Percentiles rank a stretch among this genome's conserved stretches.
These are phyloP conservation scores for Monilinia laxa DNA, from an alignment of 2,329 filamentous ascomycete genomes.

Conservation along the genomic window DNA sequence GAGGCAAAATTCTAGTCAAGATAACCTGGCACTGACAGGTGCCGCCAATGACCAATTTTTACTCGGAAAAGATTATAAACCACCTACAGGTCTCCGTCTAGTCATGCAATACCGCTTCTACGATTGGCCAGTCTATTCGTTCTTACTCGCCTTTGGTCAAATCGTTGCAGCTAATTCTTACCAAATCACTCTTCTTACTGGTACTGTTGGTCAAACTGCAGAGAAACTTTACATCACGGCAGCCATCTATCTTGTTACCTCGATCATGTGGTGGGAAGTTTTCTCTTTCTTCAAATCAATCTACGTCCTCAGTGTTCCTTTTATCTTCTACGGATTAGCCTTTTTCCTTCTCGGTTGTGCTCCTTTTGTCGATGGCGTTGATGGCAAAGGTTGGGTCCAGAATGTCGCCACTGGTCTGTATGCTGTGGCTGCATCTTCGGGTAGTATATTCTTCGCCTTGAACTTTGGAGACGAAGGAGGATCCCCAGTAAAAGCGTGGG, in stretches of 20 bases:
- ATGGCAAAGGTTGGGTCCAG: constrained; percentile 47
- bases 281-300: constrained; percentile 59
- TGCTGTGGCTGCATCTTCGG: constrained; percentile 60
- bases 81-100: constrained; percentile 56
- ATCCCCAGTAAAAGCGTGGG: constrained; percentile 62
- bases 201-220: constrained; percentile 59
- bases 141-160: constrained; percentile 59
- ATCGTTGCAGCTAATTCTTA: constrained; percentile 66
- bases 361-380: constrained; percentile 48
- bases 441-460: constrained; percentile 64
- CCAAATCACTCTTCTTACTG: constrained; percentile 66
- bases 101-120: constrained; percentile 56
- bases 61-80: constrained; percentile 51
- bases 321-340: constrained; percentile 57
- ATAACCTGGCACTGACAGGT: constrained; percentile 16
- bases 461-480: constrained; percentile 67
- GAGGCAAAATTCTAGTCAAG: constrained; percentile 21
- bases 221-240: constrained; percentile 60
- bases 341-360: constrained; percentile 64
- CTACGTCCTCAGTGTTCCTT: constrained; percentile 50
- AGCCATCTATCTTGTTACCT: constrained; percentile 57
- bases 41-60: constrained; percentile 46
- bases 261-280: constrained; percentile 61
- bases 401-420: constrained; percentile 62
- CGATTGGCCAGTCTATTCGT: constrained; percentile 64